A percentile compares a stretch with the other conserved stretches of the same genome.
These are phyloP conservation scores for Xerocomellus chrysenteron DNA, from an alignment of 768 basidiomycete genomes.

Conservation along the genomic window DNA sequence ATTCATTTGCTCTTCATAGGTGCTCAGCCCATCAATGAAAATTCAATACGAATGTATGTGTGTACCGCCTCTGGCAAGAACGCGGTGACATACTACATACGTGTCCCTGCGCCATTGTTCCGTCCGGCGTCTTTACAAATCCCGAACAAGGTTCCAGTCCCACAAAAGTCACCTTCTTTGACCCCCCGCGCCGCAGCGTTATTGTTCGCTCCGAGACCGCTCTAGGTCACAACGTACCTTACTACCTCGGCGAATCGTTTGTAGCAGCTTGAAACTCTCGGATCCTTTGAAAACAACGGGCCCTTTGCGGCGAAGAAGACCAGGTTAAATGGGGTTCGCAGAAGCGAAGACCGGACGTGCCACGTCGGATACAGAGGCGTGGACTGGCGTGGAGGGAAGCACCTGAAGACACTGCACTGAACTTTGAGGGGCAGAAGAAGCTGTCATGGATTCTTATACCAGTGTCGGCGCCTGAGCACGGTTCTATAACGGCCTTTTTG, in stretches of 20 bases:
- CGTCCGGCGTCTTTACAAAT: slow-evolving; percentile 8
- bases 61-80: slow-evolving; percentile 10
- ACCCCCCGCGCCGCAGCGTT: background rate
- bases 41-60: background rate
- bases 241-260: background rate
- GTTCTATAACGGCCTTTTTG: slow-evolving; percentile 6
- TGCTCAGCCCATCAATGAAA: slow-evolving; percentile 15
- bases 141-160: slow-evolving; percentile 10
- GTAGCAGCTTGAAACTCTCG: background rate
- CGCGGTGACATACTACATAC: background rate
- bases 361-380: background rate
- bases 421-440: slow-evolving; percentile 9
- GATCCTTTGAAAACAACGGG: slow-evolving; percentile 10
- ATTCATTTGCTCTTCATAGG: background rate
- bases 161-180: background rate
- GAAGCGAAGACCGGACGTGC: background rate
- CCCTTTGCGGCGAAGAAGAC: slow-evolving; percentile 11
- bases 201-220: background rate
- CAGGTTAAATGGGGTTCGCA: background rate
- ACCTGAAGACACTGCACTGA: slow-evolving; percentile 17
- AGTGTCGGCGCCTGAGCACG: slow-evolving; percentile 2
- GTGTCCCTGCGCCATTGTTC: background rate
- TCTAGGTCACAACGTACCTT: background rate
- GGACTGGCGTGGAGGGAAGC: slow-evolving; percentile 1
- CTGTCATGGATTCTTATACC: background rate